Percentiles rank a stretch among this genome's conserved stretches.
phyloP scores from a whole-genome alignment of 305 asterid genomes.

The Rubia tinctorum region DNA sequence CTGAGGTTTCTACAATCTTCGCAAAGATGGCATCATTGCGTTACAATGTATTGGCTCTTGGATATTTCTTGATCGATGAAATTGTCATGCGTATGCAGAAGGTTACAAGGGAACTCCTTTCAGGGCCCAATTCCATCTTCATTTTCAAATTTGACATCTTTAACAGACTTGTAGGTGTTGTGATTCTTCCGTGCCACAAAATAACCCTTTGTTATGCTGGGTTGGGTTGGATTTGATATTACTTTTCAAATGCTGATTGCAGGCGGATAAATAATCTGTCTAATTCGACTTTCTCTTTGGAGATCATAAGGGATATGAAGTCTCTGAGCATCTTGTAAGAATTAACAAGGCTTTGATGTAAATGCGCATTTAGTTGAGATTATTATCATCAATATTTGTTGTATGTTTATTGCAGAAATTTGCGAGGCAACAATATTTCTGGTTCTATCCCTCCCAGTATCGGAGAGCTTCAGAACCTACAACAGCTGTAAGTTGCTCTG shows the following conservation, averaged over 20 bases:
- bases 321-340: constrained; percentile 58
- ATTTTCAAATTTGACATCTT: constrained; percentile 55
- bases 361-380: constrained; percentile 4
- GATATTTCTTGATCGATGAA: constrained; percentile 17
- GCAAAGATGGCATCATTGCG: neutral
- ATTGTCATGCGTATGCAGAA: constrained; percentile 37
- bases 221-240: constrained; percentile 18
- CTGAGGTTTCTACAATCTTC: neutral
- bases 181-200: neutral
- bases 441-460: constrained; percentile 54
- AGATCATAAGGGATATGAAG: constrained; percentile 51
- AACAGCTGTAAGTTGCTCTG: constrained; percentile 49
- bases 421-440: constrained; percentile 77
- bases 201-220: constrained; percentile 10
- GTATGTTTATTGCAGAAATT: constrained; percentile 38
- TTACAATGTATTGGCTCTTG: constrained; percentile 8
- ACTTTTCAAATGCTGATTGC: constrained; percentile 13
- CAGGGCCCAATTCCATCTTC: constrained; percentile 76
- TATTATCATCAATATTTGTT: neutral
- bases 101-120: constrained; percentile 80
- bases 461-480: constrained; percentile 35
- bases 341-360: neutral
- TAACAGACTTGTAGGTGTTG: constrained; percentile 56
- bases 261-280: constrained; percentile 70
- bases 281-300: constrained; percentile 72